Evolutionary conservation across 345 rosid genomes (phyloP).

Genomic region (Barbarea vulgaris): DNA sequence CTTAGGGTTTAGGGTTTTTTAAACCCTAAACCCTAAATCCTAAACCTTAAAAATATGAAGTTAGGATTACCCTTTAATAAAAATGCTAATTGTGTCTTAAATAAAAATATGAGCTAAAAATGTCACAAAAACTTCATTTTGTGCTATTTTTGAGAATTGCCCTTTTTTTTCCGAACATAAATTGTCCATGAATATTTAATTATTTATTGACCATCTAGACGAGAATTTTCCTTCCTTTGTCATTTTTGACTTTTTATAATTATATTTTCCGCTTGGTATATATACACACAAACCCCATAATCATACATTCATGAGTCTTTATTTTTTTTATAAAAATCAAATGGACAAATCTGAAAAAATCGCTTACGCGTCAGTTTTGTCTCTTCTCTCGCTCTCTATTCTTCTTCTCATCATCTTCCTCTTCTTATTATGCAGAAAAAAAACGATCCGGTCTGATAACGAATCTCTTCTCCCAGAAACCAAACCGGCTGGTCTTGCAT

Average conservation of each 20-base stretch:
- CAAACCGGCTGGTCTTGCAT: constrained; percentile 45
- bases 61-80: too few species aligned
- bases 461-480: constrained; percentile 41
- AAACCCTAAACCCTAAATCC: too few species aligned
- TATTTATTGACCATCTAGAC: constrained; percentile 36
- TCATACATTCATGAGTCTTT: not conserved
- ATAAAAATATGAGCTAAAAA: too few species aligned
- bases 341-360: constrained; percentile 51
- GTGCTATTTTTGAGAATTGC: too few species aligned
- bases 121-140: too few species aligned
- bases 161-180: not conserved
- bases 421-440: constrained; percentile 53
- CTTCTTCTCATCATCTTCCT: constrained; percentile 53
- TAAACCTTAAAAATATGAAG: too few species aligned
- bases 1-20: too few species aligned
- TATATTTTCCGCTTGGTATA: not conserved
- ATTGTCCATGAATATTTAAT: constrained; percentile 10
- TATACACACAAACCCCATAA: constrained; percentile 17
- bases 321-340: constrained; percentile 1
- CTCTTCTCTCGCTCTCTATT: constrained; percentile 51
- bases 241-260: not conserved
- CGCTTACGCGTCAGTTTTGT: constrained; percentile 52
- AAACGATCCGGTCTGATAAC: constrained; percentile 55
- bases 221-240: not conserved
- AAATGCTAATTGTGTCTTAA: too few species aligned